Evolutionary conservation across 202 grass and related monocot genomes (phyloP), one percentile per base, ranked within the genome.

Genomic region (Musa balbisiana): DNA sequence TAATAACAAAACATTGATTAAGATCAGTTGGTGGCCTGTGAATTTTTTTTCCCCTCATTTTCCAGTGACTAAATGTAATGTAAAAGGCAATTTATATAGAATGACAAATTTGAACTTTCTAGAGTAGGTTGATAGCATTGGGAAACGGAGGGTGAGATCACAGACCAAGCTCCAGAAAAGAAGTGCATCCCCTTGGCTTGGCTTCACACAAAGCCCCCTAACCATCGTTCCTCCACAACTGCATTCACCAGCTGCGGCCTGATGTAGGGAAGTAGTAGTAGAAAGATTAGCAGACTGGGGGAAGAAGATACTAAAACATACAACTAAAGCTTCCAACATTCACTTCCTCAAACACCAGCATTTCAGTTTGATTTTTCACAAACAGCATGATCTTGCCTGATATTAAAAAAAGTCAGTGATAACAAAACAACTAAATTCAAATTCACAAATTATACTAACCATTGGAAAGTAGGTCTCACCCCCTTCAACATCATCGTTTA

Each of bases 91-190:
- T 43, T 6, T 43, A 43, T 43, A 0, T 43, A 43, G 33, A 43
- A 43, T 43, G 33, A 5, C 33, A 43, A 25, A 43, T 43, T 43
- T 43, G 33, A 43, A 43, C 33, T 43, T 43, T 5, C 33, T 8
- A 43, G 5, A 43, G 33, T 1, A 1, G 33, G 33, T 6, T 43
- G 33, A 43, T 43, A 43, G 4, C 33, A 43, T 43, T 8, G 33
- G 33, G 33, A 43, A 43, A 43, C 4, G 33, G 27, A 27, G 23
- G 26, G 73, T 72, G 71, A 15, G 70, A 80, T 22, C 27, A 76
- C 80, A 54, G 33, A 96, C 93, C 93, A 89, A 89, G 90, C 84
- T 96, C 93, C 93, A 97, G 82, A 97, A 97, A 22, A 97, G 90
- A 53, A 97, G 84, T 3, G 93, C 90, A 50, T 97, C 93, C 73